A percentile compares a stretch with the other conserved stretches of the same genome.
Conservation (phyloP, 1,284 basidiomycete species). For the Tremellales sp. region DNA sequence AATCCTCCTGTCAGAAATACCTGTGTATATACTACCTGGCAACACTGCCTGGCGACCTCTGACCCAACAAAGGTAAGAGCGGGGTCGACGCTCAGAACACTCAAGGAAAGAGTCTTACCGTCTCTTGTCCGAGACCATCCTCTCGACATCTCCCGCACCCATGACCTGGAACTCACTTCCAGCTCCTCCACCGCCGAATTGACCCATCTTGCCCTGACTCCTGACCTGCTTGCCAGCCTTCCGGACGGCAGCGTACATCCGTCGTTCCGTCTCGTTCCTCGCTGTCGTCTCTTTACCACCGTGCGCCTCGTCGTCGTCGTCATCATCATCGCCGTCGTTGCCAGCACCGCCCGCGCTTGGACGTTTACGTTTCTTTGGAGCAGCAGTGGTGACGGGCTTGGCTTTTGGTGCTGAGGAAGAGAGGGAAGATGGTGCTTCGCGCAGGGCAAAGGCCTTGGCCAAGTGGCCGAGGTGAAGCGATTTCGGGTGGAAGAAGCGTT, state of each 20-base stretch:
- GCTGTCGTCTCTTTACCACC: conserved; percentile 46
- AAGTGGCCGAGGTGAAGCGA: conserved; percentile 92
- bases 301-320: conserved; percentile 53
- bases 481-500: conserved; percentile 91
- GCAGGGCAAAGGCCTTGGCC: conserved; percentile 91
- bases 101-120: no score
- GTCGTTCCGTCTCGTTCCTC: conserved; percentile 62
- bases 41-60: no score
- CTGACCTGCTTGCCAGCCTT: conserved; percentile 76
- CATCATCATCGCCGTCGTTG: conserved; percentile 24
- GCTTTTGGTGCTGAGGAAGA: conserved; percentile 34
- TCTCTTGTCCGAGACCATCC: conserved; percentile 50
- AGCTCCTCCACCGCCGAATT: conserved; percentile 48
- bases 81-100: no score
- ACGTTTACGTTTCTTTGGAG: conserved; percentile 51
- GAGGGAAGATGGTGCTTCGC: conserved; percentile 80
- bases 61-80: no score
- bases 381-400: conserved; percentile 15
- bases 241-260: conserved; percentile 85
- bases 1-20: no score
- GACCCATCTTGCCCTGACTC: conserved; percentile 72
- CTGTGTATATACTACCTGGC: no score
- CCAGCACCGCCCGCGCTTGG: conserved; percentile 29
- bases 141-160: conserved; percentile 63
- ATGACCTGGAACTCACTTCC: conserved; percentile 77